Evolutionary conservation across 768 basidiomycete genomes (phyloP).

Genomic region (Xerocomus spinulosus): DNA sequence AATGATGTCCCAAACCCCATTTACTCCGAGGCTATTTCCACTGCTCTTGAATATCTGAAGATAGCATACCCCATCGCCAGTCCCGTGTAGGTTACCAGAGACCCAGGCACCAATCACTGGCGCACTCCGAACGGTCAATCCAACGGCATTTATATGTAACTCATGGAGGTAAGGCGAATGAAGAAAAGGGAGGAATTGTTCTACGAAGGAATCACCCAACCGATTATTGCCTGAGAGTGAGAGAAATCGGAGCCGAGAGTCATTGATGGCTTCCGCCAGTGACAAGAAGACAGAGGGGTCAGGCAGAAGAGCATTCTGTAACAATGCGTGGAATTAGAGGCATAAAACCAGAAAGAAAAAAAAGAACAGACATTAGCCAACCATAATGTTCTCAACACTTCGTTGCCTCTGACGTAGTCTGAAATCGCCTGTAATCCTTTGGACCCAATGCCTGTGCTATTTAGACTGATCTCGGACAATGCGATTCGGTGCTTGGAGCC

Average conservation of each 20-base stretch:
- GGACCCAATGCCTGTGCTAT: slow-evolving; percentile 51
- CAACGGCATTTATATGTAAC: slow-evolving; percentile 48
- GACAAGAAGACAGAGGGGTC: slow-evolving; percentile 33
- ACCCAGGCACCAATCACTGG: slow-evolving; percentile 47
- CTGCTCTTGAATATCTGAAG: slow-evolving; percentile 50
- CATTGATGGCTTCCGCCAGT: slow-evolving; percentile 50
- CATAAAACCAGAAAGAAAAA: not conserved
- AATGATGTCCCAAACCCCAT: slow-evolving; percentile 44
- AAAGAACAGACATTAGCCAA: slow-evolving; percentile 49
- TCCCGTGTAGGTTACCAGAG: slow-evolving; percentile 30
- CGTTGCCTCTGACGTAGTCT: slow-evolving; percentile 47
- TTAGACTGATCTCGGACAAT: slow-evolving; percentile 53
- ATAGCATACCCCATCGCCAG: slow-evolving; percentile 29
- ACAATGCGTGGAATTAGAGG: slow-evolving; percentile 17
- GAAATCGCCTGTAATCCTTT: slow-evolving; percentile 48
- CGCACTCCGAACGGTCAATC: slow-evolving; percentile 42
- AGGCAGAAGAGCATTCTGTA: slow-evolving; percentile 39
- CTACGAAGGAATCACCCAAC: slow-evolving; percentile 48
- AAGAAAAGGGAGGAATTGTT: slow-evolving; percentile 47
- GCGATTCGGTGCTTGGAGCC: slow-evolving; percentile 40
- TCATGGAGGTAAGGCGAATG: slow-evolving; percentile 45
- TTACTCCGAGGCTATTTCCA: slow-evolving; percentile 52
- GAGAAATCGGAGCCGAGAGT: slow-evolving; percentile 47
- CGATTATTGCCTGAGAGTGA: slow-evolving; percentile 46
- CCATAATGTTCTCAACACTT: slow-evolving; percentile 41